Evolutionary conservation across 2,329 filamentous ascomycete species (phyloP).

Genomic region (Sporothrix sp.): DNA sequence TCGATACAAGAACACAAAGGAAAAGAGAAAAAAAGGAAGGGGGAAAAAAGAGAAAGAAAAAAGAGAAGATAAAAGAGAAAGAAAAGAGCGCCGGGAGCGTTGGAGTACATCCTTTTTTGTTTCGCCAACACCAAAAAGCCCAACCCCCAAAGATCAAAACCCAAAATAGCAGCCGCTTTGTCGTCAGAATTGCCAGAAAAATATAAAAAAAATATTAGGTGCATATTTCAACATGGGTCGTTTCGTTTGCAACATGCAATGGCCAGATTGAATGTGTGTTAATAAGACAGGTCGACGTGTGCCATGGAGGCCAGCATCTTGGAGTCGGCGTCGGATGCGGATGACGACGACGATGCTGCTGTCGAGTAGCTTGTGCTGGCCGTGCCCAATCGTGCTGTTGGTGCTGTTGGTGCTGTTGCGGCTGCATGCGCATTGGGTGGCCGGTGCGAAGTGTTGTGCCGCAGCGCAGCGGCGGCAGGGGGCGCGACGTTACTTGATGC

Average conservation of each 20-base stretch:
- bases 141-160: too few relatives aligned
- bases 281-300: constrained; percentile 20
- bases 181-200: too few relatives aligned
- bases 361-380: constrained; percentile 6
- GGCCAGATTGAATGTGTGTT: neutral
- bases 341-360: constrained; percentile 9
- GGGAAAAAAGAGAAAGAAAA: neutral
- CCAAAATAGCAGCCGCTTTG: too few relatives aligned
- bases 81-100: too few relatives aligned
- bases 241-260: too few relatives aligned
- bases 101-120: too few relatives aligned
- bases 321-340: constrained; percentile 12
- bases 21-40: neutral
- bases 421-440: too few relatives aligned
- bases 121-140: too few relatives aligned
- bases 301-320: constrained; percentile 19
- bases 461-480: too few relatives aligned
- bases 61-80: neutral
- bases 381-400: constrained; percentile 14
- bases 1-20: neutral
- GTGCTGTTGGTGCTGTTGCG: constrained; percentile 7
- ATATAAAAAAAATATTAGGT: neutral
- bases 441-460: too few relatives aligned
- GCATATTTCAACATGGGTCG: neutral
- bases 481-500: too few relatives aligned